These are phyloP conservation scores for Cladosporium velox DNA, from an alignment of 2,329 filamentous ascomycete genomes.

Conservation along the genomic window DNA sequence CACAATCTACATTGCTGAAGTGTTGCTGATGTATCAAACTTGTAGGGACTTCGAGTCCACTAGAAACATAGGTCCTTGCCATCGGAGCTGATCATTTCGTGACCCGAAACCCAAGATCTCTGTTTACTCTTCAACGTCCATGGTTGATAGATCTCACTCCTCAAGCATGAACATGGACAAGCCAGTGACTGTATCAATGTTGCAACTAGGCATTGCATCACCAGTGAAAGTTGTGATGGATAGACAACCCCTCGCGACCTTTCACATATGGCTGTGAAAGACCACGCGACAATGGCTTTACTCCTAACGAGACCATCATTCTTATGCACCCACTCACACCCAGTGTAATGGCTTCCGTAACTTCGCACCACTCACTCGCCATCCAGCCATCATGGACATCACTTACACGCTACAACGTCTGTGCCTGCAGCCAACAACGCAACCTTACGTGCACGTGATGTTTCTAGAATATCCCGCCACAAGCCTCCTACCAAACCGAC, in stretches of 20 bases:
- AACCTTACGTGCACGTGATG: background rate
- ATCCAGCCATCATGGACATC: background rate
- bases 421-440: background rate
- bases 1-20: background rate
- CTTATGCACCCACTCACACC: background rate
- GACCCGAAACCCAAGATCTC: background rate
- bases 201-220: background rate
- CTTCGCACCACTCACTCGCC: background rate
- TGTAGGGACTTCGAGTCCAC: background rate
- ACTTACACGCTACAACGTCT: background rate
- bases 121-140: background rate
- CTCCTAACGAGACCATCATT: background rate
- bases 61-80: background rate
- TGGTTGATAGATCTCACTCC: background rate
- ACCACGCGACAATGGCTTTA: background rate
- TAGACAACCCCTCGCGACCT: background rate
- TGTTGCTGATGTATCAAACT: background rate
- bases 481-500: background rate
- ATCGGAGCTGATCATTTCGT: background rate
- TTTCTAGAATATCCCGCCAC: conserved; percentile 4
- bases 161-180: background rate
- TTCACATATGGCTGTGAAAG: background rate
- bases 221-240: background rate
- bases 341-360: background rate
- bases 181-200: background rate